Base-by-base conservation (phyloP, 1,139 yeast species). In the Nakaseomyces kungkrabaensis region DNA sequence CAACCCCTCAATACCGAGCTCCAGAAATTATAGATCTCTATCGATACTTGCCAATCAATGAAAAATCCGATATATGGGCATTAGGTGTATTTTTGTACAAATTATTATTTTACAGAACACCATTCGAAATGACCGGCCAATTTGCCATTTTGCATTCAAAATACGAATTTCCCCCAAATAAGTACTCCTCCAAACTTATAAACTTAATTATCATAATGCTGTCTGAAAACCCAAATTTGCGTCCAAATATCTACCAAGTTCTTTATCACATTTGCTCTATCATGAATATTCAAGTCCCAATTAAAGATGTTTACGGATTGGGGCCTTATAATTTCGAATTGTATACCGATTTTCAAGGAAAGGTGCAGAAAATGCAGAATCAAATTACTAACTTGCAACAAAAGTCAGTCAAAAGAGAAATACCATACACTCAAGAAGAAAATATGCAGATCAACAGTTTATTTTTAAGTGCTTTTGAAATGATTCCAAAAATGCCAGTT, bases 31-130 rank as follows among this genome's bases (percentile, higher is more conserved):
- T 94, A 49, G 97, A 92, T 68, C 74, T 92, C 43, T 79, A 84
- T 55, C 76, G 85, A 54, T 87, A 94, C 3, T 76, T 84, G 53
- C 95, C 97, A 4, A 85, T 92, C 54, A 95, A 90, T 68, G 97
- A 92, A 62, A 92, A 92, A 66, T 80, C 90, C 54, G 98, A 92
- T 68, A 82, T 92, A 33, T 92, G 98, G 98, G 98, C 98, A 0
- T 71, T 92, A 52, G 98, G 98, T 10, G 81, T 90, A 31, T 85
- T 94, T 57, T 72, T 92, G 49, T 92, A 90, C 72, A 92, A 94
- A 66, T 72, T 92, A 51, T 86, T 97, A 65, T 92, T 86, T 69
- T 92, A 87, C 66, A 89, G 89, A 1, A 92, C 98, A 0, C 98
- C 98, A 0, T 92, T 92, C 67, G 98, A 92, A 68, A 77, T 78